Base-by-base conservation (phyloP, 495 filamentous ascomycete genomes). In the Acidomyces sp. region DNA sequence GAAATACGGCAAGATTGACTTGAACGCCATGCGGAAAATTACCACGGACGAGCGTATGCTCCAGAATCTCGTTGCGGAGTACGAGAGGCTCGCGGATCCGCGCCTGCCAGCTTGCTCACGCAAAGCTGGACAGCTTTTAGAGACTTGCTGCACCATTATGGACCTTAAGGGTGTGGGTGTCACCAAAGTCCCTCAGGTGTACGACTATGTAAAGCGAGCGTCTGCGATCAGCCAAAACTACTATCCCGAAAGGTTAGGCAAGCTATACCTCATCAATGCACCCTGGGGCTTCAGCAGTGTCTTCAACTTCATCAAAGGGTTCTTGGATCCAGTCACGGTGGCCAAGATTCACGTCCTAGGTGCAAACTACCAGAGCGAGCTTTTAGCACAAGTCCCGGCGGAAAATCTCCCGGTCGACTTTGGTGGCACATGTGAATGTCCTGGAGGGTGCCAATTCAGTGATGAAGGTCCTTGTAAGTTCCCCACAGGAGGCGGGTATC, bases 61-160 rank as follows among this genome's bases (percentile, higher is more conserved):
- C 27, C 72, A 85, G 58, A 95, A 96, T 67, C 76, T 97, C 17
- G 90, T 93, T 13, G 76, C 81, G 53, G 90, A 97, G 62, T 97
- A 96, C 64, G 90, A 97, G 70, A 92, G 88, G 58, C 67, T 96
- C 40, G 71, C 81, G 21, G 90, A 96, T 62, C 87, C 90, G 6
- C 80, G 90, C 34, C 67, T 97, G 36, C 90, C 90, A 30, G 90
- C 90, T 34, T 96, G 90, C 72, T 93, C 83, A 24, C 84, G 90
- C 57, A 93, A 94, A 66, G 68, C 80, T 22, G 85, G 84, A 48
- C 71, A 76, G 48, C 74, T 97, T 22, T 78, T 94, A 46, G 90
- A 97, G 67, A 97, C 90, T 24, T 95, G 84, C 67, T 97, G 90
- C 72, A 83, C 80, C 42, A 82, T 97, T 60, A 87, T 94, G 77